Evolutionary conservation across 208 protist genomes (phyloP), one percentile per base, ranked within the genome.

Genomic region (Acanthamoeba lugdunensis): DNA sequence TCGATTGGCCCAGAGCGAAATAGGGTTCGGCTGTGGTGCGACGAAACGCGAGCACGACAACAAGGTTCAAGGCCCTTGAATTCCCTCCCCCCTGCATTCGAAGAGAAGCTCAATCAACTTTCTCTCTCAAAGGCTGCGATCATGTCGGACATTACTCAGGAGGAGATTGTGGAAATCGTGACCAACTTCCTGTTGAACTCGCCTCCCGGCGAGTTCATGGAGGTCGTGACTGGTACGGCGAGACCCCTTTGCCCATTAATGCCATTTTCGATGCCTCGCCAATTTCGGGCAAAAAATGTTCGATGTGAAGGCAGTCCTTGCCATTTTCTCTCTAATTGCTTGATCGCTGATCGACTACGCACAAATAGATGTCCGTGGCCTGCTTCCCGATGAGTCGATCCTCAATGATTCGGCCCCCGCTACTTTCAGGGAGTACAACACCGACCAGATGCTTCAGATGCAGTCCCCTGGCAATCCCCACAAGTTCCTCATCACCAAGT

Each of bases 361-460:
- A 67, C 41, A 73, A 25, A 21, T 52, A 96, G 95, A 96, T 79
- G 95, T 96, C 65, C 45, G 95, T 56, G n/a, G 77, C 63, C 75
- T 96, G 41, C 69, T 96, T 3, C 69, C 58, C 69, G 92, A 94
- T 71, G 95, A 96, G 71, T 77, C 88, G 45, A 63, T 96, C 45
- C 81, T 96, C 33, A 96, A 96, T 90, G 25, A 81, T n/a, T 48
- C 90, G 7, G 95, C 95, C 63, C 41, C 33, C 23, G 50, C 56
- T 18, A 96, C 95, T 13, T 96, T 96, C 82, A 95, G 94, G 88
- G 88, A 94, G 65, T 96, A 96, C 67, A 96, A 96, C 71, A 95
- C 91, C 33, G 90, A 96, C 30, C 95, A 96, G 81, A 96, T 96
- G 95, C 52, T 95, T 41, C 28, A 48, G 54, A 94, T 95, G 7